Evolutionary conservation across 345 rosid genomes (phyloP).

Genomic region (Eucalyptus decipiens): DNA sequence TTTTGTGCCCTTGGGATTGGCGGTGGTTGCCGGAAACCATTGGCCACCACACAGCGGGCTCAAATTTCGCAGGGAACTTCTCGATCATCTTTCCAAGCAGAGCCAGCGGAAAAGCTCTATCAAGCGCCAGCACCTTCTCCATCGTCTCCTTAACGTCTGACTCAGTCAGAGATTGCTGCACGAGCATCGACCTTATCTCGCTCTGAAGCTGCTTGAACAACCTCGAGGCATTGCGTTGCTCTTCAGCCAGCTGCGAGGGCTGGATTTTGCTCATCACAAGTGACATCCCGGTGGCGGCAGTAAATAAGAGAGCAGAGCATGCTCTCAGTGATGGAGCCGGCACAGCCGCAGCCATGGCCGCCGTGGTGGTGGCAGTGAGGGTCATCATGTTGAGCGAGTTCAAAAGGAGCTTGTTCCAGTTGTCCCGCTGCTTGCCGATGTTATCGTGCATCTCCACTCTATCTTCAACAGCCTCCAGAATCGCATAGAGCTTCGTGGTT

Average conservation of each 20-base stretch:
- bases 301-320: slow-evolving; percentile 7
- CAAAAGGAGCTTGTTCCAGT: slow-evolving; percentile 52
- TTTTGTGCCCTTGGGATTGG: neutral
- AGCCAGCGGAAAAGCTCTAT: slow-evolving; percentile 27
- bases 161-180: neutral
- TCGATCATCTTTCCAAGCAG: slow-evolving; percentile 21
- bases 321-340: neutral
- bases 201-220: slow-evolving; percentile 12
- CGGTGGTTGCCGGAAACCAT: neutral
- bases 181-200: slow-evolving; percentile 3
- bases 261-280: slow-evolving; percentile 23
- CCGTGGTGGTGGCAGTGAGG: slow-evolving; percentile 32
- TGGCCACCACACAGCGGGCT: slow-evolving; percentile 26
- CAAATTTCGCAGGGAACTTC: slow-evolving; percentile 12
- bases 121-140: slow-evolving; percentile 15
- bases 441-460: slow-evolving; percentile 65
- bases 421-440: slow-evolving; percentile 49
- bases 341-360: neutral
- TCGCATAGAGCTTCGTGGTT: slow-evolving; percentile 12
- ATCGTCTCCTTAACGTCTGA: slow-evolving; percentile 2
- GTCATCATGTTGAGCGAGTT: slow-evolving; percentile 60
- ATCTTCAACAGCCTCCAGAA: slow-evolving; percentile 47
- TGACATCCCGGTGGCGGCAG: slow-evolving; percentile 19
- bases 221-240: slow-evolving; percentile 19
- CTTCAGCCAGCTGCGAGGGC: slow-evolving; percentile 32